Evolutionary conservation across 2,329 filamentous ascomycete genomes (phyloP), one percentile per base, ranked within the genome.

Genomic region (Tolypocladium ophioglossoides): DNA sequence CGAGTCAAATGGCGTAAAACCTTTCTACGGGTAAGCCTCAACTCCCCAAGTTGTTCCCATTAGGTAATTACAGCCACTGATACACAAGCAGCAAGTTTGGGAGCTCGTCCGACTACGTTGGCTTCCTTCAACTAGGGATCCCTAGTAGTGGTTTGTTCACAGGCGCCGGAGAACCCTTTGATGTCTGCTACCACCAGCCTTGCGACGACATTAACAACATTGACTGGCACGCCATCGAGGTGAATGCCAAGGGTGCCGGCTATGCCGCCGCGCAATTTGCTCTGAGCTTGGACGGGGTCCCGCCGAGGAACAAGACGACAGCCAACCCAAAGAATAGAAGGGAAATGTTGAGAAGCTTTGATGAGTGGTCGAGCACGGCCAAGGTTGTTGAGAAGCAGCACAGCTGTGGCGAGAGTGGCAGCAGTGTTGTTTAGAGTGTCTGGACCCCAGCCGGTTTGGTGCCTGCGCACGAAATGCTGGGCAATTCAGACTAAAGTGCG

Each of bases 171-270:
- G 63, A 56, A 0, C 61, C 62, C 1, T 61, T 60, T 0, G 73
- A 75, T 49, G 52, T 59, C 1, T 69, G 70, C 66, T 71, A 73
- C 63, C 68, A 76, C 59, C 55, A 68, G 39, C 64, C 66, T 27
- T 73, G 72, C 58, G 74, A 76, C 51, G 66, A 60, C 39, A 62
- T 72, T 27, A 53, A 63, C 40, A 74, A 75, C 62, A 68, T 75
- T 55, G 67, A 74, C 63, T 68, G 69, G 65, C 66, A 69, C 2
- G 72, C 71, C 4, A n/a, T 72, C 20, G 70, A 66, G 0, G 58
- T 67, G 51, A 74, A 70, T 57, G 57, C 70, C 50, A 71, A 69
- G 62, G 66, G 71, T 3, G 82, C 82, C 50, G 81, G 77, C 2
- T 68, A 74, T 55, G 74, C 73, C 2, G 73, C 78, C 32, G 79